Base-by-base conservation (phyloP, 768 basidiomycete species). In the Podaxis pistillaris region DNA sequence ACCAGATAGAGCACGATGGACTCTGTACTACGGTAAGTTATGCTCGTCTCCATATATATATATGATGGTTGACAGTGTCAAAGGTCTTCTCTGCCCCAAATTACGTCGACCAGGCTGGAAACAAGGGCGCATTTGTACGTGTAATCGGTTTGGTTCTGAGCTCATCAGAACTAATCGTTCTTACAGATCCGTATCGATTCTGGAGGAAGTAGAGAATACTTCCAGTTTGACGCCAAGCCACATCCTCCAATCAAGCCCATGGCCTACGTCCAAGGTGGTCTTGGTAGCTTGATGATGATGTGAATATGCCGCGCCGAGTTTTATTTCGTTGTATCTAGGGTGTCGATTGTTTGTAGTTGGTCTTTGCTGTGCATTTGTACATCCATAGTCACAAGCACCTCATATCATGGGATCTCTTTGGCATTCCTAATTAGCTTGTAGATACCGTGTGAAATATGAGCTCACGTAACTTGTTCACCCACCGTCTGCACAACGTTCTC, bases 51-150 rank as follows among this genome's bases (percentile, higher is more conserved):
- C 17, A 15, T 9, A 5, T 30, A 49, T 26, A 2, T 33, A 49
- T 24, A 33, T 49, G 11, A 52, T 50, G 7, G 37, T 65, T 26
- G 49, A 64, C 63, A 53, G 67, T 47, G 58, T 64, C 63, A 65
- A 46, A 92, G 91, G 90, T 94, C 6, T 96, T 95, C 73, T 94
- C 92, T 50, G 96, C 96, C 41, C 96, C 96, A 3, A 98, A 98
- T 73, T 95, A 96, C 68, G 91, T 94, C 28, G 94, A 96, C 75
- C 91, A 94, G 70, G 87, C 83, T 2, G 91, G 92, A 5, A 96
- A 96, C 76, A 94, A 93, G 75, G 95, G 91, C 9, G 94, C 94
- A 63, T 96, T 90, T 74, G 93, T 94, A 71, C 73, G 89, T 80
- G 17, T 12, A 60, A 36, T 51, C 56, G 19, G 63, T 47, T 15